Conservation (phyloP, 2,329 filamentous ascomycete species). For the Xylaria sp. region DNA sequence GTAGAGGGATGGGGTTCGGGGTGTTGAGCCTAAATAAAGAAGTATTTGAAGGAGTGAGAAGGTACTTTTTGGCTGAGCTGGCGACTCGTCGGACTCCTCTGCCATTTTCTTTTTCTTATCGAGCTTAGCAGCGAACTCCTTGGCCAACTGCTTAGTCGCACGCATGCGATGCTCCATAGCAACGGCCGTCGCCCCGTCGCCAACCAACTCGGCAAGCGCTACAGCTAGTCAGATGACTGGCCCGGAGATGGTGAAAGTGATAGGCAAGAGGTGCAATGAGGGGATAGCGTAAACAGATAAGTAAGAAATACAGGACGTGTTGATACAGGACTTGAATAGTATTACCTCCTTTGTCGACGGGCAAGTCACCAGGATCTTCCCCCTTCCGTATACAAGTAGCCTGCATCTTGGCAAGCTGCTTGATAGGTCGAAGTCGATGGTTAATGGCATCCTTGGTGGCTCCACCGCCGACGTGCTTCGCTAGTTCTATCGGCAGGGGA, state of each 20-base stretch:
- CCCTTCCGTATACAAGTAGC: conserved; percentile 44
- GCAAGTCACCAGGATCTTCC: conserved; percentile 52
- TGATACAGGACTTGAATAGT: conserved; percentile 9
- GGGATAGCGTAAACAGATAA: conserved; percentile 6
- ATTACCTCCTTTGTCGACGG: conserved; percentile 53
- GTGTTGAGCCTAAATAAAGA: not conserved
- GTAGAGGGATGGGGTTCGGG: not conserved
- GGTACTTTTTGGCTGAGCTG: conserved; percentile 52
- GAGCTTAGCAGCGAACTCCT: conserved; percentile 41
- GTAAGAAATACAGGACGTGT: conserved; percentile 12
- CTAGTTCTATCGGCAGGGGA: conserved; percentile 39
- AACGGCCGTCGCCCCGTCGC: conserved; percentile 60
- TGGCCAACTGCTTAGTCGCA: conserved; percentile 56
- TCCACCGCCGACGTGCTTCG: conserved; percentile 48
- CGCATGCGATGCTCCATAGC: conserved; percentile 65
- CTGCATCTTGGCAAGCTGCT: conserved; percentile 53
- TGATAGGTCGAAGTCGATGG: conserved; percentile 55
- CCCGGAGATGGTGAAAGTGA: conserved; percentile 1
- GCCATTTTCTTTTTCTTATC: conserved; percentile 51
- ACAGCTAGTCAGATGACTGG: conserved; percentile 21
- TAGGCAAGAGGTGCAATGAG: conserved; percentile 7
- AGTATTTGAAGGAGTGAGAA: conserved; percentile 33
- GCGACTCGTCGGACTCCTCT: conserved; percentile 53
- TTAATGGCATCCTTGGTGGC: conserved; percentile 51
- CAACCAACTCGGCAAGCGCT: conserved; percentile 34